Evolutionary conservation across 208 protist genomes (phyloP), one percentile per base, ranked within the genome.

Genomic region (Wallacemonas rigidus): DNA sequence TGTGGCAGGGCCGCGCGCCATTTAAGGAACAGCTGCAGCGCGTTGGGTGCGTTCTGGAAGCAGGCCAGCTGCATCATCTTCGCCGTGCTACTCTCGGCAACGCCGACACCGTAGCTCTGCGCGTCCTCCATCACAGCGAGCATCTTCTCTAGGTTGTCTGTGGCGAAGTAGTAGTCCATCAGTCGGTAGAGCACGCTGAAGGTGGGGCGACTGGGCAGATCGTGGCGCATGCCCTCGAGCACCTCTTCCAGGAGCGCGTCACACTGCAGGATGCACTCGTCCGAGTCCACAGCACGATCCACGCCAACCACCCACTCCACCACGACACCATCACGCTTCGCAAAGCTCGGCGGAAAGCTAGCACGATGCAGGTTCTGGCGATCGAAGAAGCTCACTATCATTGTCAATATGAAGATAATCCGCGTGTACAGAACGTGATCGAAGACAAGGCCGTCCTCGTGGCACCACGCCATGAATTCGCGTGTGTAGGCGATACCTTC

Each of bases 61-160:
- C 89, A 95, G 47, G 92, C 92, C 36, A 97, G 80, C 77, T 97
- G 92, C 89, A 97, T 95, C 26, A 97, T 77, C 76, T 97, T 97
- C 17, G 92, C 92, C 5, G 88, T 94, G 57, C 83, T 95, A 75
- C 92, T 97, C 74, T 97, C 89, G 14, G 92, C 92, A 45, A 95
- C 80, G 50, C 72, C 75, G 38, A 92, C 73, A 48, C 89, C 92
- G 69, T 87, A 93, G 67, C 73, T 80, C 15, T 87, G 74, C 1
- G 88, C 75, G 67, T 97, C 92, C 80, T 97, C 92, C 89, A 95
- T 95, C 12, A 90, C 85, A 6, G 92, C 90, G 35, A 97, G 80
- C 86, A 97, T 89, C 82, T 97, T 97, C 48, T 95, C 85, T 43
- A 95, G 81, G 78, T 97, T 97, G 69, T 97, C 92, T 17, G 90